A percentile compares a stretch with the other conserved stretches of the same genome.
These are phyloP conservation scores for Picochlorum sp. DNA, from an alignment of 139 green algal genomes.

Conservation along the genomic window DNA sequence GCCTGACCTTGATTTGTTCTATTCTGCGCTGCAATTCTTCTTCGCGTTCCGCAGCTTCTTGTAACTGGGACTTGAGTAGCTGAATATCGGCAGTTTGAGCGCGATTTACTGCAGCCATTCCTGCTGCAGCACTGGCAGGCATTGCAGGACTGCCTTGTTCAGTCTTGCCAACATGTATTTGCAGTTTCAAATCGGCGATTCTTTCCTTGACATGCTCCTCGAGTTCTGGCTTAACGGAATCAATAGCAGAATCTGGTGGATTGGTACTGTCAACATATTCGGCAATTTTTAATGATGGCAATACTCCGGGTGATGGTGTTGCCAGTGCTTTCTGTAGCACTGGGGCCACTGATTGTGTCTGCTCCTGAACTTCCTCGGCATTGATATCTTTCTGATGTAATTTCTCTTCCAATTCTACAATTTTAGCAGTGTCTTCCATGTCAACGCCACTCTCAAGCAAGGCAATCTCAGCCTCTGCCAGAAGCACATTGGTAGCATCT, in stretches of 20 bases:
- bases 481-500: background rate
- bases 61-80: background rate
- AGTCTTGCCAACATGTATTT: background rate
- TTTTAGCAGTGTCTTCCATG: background rate
- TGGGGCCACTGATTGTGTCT: too few species aligned
- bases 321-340: background rate
- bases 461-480: conserved; percentile 6
- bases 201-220: background rate
- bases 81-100: background rate
- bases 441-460: conserved; percentile 6
- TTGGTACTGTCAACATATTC: too few species aligned
- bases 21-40: background rate
- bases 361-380: too few species aligned
- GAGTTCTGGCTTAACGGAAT: too few species aligned
- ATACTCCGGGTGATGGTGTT: too few species aligned
- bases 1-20: background rate
- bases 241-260: too few species aligned
- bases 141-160: background rate
- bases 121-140: background rate
- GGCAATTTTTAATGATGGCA: too few species aligned
- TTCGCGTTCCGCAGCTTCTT: too few species aligned
- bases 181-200: background rate
- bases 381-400: conserved; percentile 1
- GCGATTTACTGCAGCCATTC: conserved; percentile 3
- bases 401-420: background rate